A percentile compares a stretch with the other conserved stretches of the same genome.
phyloP scores from a whole-genome alignment of 2,329 filamentous ascomycete species.

The Cercospora brassicicola region DNA sequence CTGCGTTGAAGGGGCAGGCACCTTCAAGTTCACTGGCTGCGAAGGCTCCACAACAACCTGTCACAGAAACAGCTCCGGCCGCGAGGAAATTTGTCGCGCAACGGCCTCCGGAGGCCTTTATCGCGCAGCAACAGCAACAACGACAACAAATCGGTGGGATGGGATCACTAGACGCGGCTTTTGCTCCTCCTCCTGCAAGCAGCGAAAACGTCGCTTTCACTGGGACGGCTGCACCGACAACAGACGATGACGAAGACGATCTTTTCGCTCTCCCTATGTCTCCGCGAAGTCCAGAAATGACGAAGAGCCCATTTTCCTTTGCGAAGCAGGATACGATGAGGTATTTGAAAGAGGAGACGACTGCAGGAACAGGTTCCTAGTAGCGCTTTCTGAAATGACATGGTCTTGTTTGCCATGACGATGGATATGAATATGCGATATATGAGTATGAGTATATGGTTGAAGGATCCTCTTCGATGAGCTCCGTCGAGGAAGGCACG shows the following conservation, averaged over 20 bases:
- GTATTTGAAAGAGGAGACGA: conserved; percentile 28
- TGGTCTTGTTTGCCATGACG: not conserved
- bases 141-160: conserved; percentile 37
- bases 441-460: not conserved
- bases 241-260: conserved; percentile 66
- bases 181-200: conserved; percentile 25
- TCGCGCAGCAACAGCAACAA: conserved; percentile 43
- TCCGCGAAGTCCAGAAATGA: conserved; percentile 81
- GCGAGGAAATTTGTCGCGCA: conserved; percentile 30
- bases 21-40: conserved; percentile 44
- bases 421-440: not conserved
- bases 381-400: no score
- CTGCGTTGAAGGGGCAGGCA: conserved; percentile 55
- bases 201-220: conserved; percentile 11
- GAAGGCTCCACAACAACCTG: conserved; percentile 43
- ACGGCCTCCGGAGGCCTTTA: conserved; percentile 39
- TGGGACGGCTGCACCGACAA: not conserved
- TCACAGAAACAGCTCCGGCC: conserved; percentile 26
- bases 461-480: not conserved
- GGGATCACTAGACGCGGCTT: conserved; percentile 49
- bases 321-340: conserved; percentile 42
- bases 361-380: not conserved
- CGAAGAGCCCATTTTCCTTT: conserved; percentile 76
- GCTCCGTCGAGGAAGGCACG: not conserved
- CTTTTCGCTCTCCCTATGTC: conserved; percentile 86